Percentiles rank a stretch among this genome's conserved stretches.
Conservation (phyloP, 257 asterid species). For the Solanum sejunctum region DNA sequence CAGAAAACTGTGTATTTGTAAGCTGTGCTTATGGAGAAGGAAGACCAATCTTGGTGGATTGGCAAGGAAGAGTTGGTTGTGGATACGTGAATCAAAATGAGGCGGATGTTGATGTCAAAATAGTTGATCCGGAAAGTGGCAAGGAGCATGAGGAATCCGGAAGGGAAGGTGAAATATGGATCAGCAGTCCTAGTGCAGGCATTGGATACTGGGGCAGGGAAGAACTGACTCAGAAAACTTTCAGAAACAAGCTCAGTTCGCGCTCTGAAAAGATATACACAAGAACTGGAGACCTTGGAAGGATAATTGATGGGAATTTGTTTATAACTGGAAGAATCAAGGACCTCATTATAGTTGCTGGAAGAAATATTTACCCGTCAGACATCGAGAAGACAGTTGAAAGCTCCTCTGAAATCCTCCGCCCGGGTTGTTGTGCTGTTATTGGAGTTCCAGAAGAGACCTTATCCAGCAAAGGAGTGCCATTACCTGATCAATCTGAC, state of each 20-base stretch:
- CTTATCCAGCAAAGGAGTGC: slow-evolving; percentile 47
- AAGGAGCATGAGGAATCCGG: slow-evolving; percentile 34
- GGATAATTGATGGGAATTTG: slow-evolving; percentile 42
- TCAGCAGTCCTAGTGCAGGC: slow-evolving; percentile 74
- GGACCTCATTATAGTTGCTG: slow-evolving; percentile 79
- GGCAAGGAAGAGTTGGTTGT: slow-evolving; percentile 83
- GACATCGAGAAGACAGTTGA: slow-evolving; percentile 83
- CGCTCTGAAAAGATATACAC: slow-evolving; percentile 36
- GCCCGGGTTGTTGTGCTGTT: slow-evolving; percentile 84
- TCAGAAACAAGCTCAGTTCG: slow-evolving; percentile 22
- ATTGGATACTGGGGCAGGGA: slow-evolving; percentile 66
- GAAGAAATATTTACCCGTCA: slow-evolving; percentile 67
- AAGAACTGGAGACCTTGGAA: slow-evolving; percentile 67
- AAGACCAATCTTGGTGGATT: slow-evolving; percentile 52
- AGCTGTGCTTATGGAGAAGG: slow-evolving; percentile 73
- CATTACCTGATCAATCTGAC: slow-evolving; percentile 45
- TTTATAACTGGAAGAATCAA: slow-evolving; percentile 81
- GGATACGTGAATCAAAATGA: slow-evolving; percentile 36
- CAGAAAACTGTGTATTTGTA: slow-evolving; percentile 79
- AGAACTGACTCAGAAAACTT: slow-evolving; percentile 40
- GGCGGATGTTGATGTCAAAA: slow-evolving; percentile 43
- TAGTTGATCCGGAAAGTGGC: slow-evolving; percentile 50
- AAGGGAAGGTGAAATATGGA: slow-evolving; percentile 81
- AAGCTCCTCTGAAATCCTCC: slow-evolving; percentile 55
- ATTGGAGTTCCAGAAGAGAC: slow-evolving; percentile 75